A percentile compares a stretch with the other conserved stretches of the same genome.
Evolutionary conservation across 2,329 filamentous ascomycete genomes (phyloP).

Genomic region (Aspergillus sp.): DNA sequence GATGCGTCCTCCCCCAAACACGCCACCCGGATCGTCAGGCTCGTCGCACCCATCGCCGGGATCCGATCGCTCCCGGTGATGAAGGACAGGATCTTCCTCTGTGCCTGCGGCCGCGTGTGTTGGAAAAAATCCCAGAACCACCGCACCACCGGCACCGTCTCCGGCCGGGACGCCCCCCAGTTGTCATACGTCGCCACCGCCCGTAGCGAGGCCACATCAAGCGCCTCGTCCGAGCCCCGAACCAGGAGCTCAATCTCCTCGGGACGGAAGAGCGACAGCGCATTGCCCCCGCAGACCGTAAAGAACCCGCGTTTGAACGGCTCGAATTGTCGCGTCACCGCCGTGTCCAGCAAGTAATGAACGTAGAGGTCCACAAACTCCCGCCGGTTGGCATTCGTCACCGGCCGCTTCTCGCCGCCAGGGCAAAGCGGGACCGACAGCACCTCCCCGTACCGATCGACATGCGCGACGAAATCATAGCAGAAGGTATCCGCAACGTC

Average conservation of each 20-base stretch:
- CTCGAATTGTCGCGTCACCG: slow-evolving; percentile 80
- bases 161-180: slow-evolving; percentile 59
- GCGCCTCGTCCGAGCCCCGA: slow-evolving; percentile 76
- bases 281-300: slow-evolving; percentile 85
- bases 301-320: slow-evolving; percentile 94
- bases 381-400: slow-evolving; percentile 79
- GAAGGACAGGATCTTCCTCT: slow-evolving; percentile 78
- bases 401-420: slow-evolving; percentile 69
- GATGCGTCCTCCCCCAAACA: slow-evolving; percentile 72
- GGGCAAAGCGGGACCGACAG: slow-evolving; percentile 69
- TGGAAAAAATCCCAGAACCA: slow-evolving; percentile 92
- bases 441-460: slow-evolving; percentile 72
- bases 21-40: slow-evolving; percentile 71
- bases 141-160: slow-evolving; percentile 65
- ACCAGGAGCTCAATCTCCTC: slow-evolving; percentile 90
- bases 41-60: slow-evolving; percentile 81
- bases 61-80: slow-evolving; percentile 90
- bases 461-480: slow-evolving; percentile 75
- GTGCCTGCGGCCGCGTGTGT: slow-evolving; percentile 62
- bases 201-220: slow-evolving; percentile 74
- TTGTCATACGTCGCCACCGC: slow-evolving; percentile 80
- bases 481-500: slow-evolving; percentile 79
- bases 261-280: slow-evolving; percentile 79
- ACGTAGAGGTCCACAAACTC: slow-evolving; percentile 89
- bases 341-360: slow-evolving; percentile 72